Percentiles rank a stretch among this genome's conserved stretches.
phyloP scores from a whole-genome alignment of 768 basidiomycete species.

The Rhodotorula sphaerocarpa region DNA sequence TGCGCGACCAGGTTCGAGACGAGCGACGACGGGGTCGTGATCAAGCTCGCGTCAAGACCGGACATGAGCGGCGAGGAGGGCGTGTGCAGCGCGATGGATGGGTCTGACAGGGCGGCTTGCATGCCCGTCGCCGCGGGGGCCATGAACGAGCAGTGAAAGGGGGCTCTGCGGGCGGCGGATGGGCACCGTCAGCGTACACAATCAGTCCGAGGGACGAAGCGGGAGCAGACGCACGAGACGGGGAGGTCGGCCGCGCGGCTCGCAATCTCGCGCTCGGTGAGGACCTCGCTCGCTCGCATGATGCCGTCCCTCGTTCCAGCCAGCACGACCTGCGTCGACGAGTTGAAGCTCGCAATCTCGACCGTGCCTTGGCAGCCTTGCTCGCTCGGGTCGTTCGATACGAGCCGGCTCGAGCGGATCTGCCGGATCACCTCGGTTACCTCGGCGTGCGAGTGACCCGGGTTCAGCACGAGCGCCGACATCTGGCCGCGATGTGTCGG shows the following conservation, averaged over 20 bases:
- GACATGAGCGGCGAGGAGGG: conserved; percentile 36
- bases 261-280: conserved; percentile 35
- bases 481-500: conserved; percentile 36
- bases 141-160: conserved; percentile 40
- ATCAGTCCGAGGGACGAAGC: no score
- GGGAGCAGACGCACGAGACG: conserved; percentile 24
- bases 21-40: conserved; percentile 36
- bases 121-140: conserved; percentile 36
- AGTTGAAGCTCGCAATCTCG: conserved; percentile 41
- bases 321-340: conserved; percentile 37
- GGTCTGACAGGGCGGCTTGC: conserved; percentile 29
- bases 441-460: conserved; percentile 32
- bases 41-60: conserved; percentile 34
- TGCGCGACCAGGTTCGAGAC: conserved; percentile 36
- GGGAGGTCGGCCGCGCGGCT: conserved; percentile 38
- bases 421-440: conserved; percentile 27
- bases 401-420: conserved; percentile 7
- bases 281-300: conserved; percentile 33
- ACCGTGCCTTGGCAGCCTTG: conserved; percentile 32
- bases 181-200: no score
- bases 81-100: conserved; percentile 24
- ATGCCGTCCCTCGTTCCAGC: conserved; percentile 38
- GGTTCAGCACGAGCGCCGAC: conserved; percentile 38
- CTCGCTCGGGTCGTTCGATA: neutral
- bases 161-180: conserved; percentile 22